Conservation (phyloP, 352 stramenopile species). For the Phytophthora brassicae region DNA sequence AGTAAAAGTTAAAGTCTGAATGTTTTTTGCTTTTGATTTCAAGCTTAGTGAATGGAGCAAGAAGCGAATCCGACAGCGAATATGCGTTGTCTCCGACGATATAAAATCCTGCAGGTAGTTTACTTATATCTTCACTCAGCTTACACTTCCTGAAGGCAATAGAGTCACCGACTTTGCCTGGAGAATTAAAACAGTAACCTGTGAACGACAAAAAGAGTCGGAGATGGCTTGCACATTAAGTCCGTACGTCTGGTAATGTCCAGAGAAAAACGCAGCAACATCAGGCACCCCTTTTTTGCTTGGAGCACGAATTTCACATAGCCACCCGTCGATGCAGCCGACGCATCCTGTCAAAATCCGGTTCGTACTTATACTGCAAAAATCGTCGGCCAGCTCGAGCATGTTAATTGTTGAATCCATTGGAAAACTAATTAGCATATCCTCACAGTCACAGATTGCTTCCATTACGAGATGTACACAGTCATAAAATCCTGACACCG, state of each 20-base stretch:
- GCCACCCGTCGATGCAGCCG: constrained; percentile 10
- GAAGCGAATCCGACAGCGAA: not conserved
- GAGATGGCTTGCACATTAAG: constrained; percentile 16
- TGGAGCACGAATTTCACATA: constrained; percentile 6
- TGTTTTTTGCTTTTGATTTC: constrained; percentile 9
- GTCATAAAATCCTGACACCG: constrained; percentile 1
- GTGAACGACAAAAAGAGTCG: constrained; percentile 9
- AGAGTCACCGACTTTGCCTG: constrained; percentile 3
- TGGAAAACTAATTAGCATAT: not conserved
- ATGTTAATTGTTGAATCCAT: not conserved
- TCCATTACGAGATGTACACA: constrained; percentile 1
- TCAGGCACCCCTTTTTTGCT: constrained; percentile 1
- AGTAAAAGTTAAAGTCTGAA: constrained; percentile 1
- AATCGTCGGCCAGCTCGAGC: not conserved
- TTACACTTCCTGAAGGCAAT: constrained; percentile 12
- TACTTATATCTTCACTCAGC: not conserved
- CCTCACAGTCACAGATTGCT: not conserved
- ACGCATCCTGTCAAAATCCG: constrained; percentile 15
- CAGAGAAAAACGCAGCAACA: constrained; percentile 14
- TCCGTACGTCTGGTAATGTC: constrained; percentile 2
- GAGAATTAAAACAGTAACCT: constrained; percentile 15
- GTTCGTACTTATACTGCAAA: not conserved
- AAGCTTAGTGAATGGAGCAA: constrained; percentile 1
- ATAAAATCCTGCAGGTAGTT: constrained; percentile 2
- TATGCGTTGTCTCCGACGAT: constrained; percentile 7